These are phyloP conservation scores for Penicillium polonicum DNA, from an alignment of 2,329 filamentous ascomycete genomes.

Conservation along the genomic window DNA sequence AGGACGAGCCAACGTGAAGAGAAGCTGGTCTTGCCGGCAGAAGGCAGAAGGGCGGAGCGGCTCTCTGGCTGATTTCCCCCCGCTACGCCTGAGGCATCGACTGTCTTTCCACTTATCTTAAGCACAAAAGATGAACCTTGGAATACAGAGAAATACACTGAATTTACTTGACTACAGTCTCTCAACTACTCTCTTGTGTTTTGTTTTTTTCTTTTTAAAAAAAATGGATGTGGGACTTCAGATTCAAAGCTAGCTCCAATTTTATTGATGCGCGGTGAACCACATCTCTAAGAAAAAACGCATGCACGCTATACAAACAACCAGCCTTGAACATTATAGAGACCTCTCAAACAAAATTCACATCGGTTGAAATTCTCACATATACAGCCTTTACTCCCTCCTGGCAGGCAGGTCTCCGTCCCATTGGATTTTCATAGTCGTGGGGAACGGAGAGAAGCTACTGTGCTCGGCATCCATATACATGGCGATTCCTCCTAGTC, in stretches of 20 bases:
- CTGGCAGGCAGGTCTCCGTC: constrained; percentile 37
- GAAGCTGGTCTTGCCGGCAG: constrained; percentile 26
- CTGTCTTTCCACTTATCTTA: background rate
- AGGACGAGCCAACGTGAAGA: constrained; percentile 10
- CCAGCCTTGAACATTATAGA: background rate
- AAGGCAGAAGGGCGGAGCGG: constrained; percentile 14
- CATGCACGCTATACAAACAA: background rate
- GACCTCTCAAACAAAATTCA: background rate
- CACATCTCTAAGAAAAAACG: background rate
- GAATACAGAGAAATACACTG: background rate
- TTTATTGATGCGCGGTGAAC: background rate
- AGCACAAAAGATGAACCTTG: background rate
- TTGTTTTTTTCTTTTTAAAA: too few species aligned
- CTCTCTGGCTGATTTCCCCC: constrained; percentile 16
- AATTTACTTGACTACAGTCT: background rate
- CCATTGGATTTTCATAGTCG: constrained; percentile 47
- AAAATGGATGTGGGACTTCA: background rate
- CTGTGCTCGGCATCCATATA: constrained; percentile 48
- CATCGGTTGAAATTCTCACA: background rate
- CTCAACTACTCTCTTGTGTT: background rate
- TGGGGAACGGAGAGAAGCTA: constrained; percentile 44
- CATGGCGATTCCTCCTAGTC: constrained; percentile 41
- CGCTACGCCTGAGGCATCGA: constrained; percentile 21
- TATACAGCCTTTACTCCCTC: background rate
- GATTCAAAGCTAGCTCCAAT: background rate